Base-by-base conservation (phyloP, 2,329 filamentous ascomycete genomes). In the Sodiomyces alkalinus region DNA sequence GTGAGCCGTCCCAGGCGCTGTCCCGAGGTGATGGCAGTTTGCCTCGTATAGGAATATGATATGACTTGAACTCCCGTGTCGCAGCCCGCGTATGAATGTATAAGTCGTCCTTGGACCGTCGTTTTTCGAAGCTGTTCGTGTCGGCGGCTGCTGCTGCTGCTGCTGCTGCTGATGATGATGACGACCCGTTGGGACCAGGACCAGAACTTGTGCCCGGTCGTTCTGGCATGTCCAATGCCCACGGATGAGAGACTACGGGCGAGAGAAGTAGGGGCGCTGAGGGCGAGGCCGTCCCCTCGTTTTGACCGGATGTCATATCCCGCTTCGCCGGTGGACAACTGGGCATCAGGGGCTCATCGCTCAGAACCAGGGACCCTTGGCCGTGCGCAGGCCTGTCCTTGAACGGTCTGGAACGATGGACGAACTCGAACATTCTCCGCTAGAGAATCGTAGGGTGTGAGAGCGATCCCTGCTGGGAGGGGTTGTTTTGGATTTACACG, bases 71-170 rank as follows among this genome's bases (percentile, higher is more conserved):
- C 26, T 42, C 41, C 32, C 39, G 49, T 26, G 41, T 41, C 19
- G 42, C 41, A 30, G 43, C 41, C 25, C 48, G 45, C 18, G 47
- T 40, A 24, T 35, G 41, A 26, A 52, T 38, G 25, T 50, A 48
- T 27, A 56, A 43, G 32, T 59, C 55, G 40, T 60, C 55, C 37
- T 47, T 59, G 14, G 62, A 66, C 23, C 60, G 42, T 36, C 60
- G 53, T 41, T 58, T 62, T 38, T 56, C 48, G 29, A 47, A 48
- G 21, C 43, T 42, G 21, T 35, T 43, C n/a, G n/a, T n/a, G n/a
- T n/a, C n/a, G n/a, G n/a, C n/a, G n/a, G n/a, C n/a, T n/a, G n/a
- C n/a, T n/a, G n/a, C n/a, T n/a, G n/a, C n/a, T n/a, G 30, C 45
- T 43, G 30, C 40, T 40, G 31, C 28, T 37, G 19, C 38, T 43